These are phyloP conservation scores for Aspergillus transmontanensis DNA, from an alignment of 2,329 filamentous ascomycete genomes.

Conservation along the genomic window DNA sequence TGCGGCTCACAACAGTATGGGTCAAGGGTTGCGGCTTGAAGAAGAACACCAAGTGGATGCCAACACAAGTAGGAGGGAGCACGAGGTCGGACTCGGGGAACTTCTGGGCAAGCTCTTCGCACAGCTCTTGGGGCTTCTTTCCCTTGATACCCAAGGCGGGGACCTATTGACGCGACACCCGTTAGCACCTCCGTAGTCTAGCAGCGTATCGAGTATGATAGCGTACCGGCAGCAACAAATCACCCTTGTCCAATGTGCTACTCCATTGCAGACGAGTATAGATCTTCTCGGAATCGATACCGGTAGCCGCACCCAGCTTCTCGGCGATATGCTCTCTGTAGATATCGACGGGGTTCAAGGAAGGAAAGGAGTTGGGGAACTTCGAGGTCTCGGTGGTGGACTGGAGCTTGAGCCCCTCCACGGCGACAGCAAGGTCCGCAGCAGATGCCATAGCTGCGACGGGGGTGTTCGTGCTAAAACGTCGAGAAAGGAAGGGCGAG, in stretches of 20 bases:
- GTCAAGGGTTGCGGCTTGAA: conserved; percentile 62
- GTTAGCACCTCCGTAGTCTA: conserved; percentile 14
- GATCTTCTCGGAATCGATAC: conserved; percentile 43
- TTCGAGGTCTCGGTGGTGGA: conserved; percentile 42
- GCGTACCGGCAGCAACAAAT: conserved; percentile 47
- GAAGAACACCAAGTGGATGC: conserved; percentile 66
- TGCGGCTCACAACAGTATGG: conserved; percentile 60
- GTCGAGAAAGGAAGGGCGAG: conserved; percentile 14
- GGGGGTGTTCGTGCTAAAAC: conserved; percentile 10
- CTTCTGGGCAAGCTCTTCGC: conserved; percentile 57
- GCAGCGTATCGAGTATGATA: neutral
- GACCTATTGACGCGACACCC: conserved; percentile 30
- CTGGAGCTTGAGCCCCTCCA: conserved; percentile 44
- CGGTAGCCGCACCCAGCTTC: conserved; percentile 39
- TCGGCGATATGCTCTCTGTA: conserved; percentile 51
- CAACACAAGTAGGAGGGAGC: conserved; percentile 56
- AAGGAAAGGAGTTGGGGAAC: conserved; percentile 45
- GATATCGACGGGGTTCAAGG: conserved; percentile 50
- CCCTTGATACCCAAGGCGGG: conserved; percentile 50
- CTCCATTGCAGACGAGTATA: conserved; percentile 48
- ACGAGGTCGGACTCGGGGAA: conserved; percentile 63
- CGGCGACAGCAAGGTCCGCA: conserved; percentile 35
- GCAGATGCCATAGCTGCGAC: conserved; percentile 37
- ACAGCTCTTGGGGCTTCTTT: conserved; percentile 61
- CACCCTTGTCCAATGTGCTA: conserved; percentile 50